Conservation (phyloP, 176 grass and related monocot genomes). For the Oryza meyeriana region DNA sequence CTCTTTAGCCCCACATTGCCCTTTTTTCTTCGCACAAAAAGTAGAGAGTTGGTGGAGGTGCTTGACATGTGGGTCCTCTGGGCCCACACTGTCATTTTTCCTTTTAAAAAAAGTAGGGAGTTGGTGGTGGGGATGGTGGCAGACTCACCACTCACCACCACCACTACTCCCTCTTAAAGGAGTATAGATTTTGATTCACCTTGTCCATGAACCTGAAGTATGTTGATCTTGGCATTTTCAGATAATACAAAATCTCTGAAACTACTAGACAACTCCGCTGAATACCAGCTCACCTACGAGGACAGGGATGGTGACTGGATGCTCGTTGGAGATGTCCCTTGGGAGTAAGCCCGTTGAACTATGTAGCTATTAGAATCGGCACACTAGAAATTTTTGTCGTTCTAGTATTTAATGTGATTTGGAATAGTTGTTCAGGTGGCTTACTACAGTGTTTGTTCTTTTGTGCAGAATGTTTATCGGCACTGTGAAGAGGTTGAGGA, state of each 20-base stretch:
- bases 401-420: not conserved
- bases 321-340: constrained; percentile 94
- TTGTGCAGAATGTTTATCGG: constrained; percentile 62
- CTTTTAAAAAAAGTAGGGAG: no score
- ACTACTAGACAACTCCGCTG: constrained; percentile 52
- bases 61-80: no score
- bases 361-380: not conserved
- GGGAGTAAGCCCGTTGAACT: constrained; percentile 48
- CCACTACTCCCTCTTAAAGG: no score
- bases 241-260: constrained; percentile 42
- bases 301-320: constrained; percentile 95
- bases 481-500: constrained; percentile 72
- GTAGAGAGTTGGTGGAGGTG: no score
- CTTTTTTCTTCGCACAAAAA: no score
- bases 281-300: constrained; percentile 83
- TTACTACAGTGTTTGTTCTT: constrained; percentile 6
- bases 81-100: no score
- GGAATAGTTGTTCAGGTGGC: not conserved
- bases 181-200: not conserved
- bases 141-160: no score
- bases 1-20: no score
- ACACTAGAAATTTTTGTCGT: not conserved
- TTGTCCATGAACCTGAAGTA: not conserved
- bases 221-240: constrained; percentile 25
- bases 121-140: no score